Conservation (phyloP, 2,329 filamentous ascomycete genomes). For the Colletotrichum sp. region DNA sequence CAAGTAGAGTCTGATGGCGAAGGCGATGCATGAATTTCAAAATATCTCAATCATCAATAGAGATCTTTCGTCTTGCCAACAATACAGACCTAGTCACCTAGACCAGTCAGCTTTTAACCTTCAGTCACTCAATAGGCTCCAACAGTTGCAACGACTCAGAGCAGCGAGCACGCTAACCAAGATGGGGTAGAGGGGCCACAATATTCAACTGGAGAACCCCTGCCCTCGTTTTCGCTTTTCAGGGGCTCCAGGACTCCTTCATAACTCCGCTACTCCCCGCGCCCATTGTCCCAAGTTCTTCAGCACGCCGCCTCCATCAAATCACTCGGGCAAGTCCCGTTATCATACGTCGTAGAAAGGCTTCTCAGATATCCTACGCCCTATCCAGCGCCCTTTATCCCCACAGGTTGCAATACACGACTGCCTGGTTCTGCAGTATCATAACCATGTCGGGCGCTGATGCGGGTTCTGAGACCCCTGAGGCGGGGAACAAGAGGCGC, state of each 20-base stretch:
- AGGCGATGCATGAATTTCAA: background rate
- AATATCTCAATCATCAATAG: background rate
- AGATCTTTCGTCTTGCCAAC: background rate
- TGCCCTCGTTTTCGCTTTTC: background rate
- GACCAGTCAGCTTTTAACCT: background rate
- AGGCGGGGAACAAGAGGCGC: conserved; percentile 6
- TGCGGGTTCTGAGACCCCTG: background rate
- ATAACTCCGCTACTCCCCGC: conserved; percentile 12
- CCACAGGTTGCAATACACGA: background rate
- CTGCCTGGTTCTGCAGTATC: background rate
- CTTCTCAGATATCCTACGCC: background rate
- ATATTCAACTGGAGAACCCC: background rate
- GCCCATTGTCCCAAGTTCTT: background rate
- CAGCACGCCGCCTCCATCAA: background rate
- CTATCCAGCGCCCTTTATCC: background rate
- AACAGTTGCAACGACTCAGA: background rate
- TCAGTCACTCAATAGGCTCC: background rate
- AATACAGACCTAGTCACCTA: background rate
- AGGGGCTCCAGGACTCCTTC: background rate
- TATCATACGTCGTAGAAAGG: background rate
- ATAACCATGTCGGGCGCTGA: background rate
- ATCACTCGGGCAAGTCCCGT: background rate
- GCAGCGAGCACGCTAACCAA: background rate
- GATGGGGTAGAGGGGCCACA: background rate
- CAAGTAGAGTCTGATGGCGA: conserved; percentile 18